Evolutionary conservation across 1,284 basidiomycete genomes (phyloP), one percentile per base, ranked within the genome.

Genomic region (Ganoderma boninense): DNA sequence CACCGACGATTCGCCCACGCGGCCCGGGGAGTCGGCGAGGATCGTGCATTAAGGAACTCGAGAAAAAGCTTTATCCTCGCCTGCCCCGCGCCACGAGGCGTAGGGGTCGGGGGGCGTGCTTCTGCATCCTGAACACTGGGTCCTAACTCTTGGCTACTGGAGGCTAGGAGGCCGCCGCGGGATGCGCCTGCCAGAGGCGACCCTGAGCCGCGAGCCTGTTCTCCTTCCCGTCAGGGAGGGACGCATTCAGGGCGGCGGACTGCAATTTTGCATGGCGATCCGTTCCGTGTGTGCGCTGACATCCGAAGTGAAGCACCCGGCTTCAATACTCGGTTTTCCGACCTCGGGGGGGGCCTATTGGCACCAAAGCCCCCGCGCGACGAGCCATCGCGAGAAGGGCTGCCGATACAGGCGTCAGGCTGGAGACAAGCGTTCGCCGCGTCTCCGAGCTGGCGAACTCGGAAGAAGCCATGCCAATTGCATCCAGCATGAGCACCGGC

Each of bases 21-120:
- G 35, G 57, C 57, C 57, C 57, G 57, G 35, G 57, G 32, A 20
- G 4, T 40, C 57, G 57, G 57, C 57, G 57, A n/a, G 35, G 65
- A 43, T n/a, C 57, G 43, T 62, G 60, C 32, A 67, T 62, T 32
- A 44, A 63, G 60, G 66, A 62, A 63, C 67, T 56, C 62, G 66
- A 67, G 66, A 57, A 60, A 40, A 40, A 54, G 64, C 52, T 64
- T 59, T 52, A n/a, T 60, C 20, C 57, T 60, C 29, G 62, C 67
- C 29, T 60, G 44, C 67, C 62, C 66, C 67, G 42, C 67, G 54
- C 38, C 60, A n/a, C 61, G 60, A 56, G 61, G 66, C 49, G 29
- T 26, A 11, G 26, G 49, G 3, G 23, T n/a, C n/a, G n/a, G n/a
- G n/a, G 54, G 54, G 29, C 29, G 29, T 32, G 29, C 29, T 32